Evolutionary conservation across 179 eudicot species (phyloP), one percentile per base, ranked within the genome.

Genomic region (Spinacia oleracea): DNA sequence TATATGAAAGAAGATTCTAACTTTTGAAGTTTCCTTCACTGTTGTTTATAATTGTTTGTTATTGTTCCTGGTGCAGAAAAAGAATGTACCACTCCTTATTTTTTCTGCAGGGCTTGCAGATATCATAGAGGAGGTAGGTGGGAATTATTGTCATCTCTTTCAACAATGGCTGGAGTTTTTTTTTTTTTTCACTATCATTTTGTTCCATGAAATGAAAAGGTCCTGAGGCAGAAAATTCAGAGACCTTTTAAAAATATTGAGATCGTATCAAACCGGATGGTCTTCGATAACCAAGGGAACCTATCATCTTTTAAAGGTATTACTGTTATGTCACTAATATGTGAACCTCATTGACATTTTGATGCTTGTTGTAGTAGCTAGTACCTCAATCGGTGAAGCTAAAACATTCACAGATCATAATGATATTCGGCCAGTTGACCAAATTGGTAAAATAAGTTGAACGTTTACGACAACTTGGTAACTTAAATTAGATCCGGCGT

Each of bases 61-160:
- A n/a, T 45, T 77, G 51, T 83, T 67, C 56, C 31, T 73, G 60
- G 50, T 70, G 85, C 93, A 94, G 98, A 88, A 87, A 83, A 89
- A 80, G 76, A 85, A 87, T 81, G 91, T 91, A 78, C 98, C 97
- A 55, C 88, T 92, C 80, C 93, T 94, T 64, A 89, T 94, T 81
- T 94, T 94, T 83, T 94, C 98, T 69, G 98, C 98, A 40, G 98
- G 98, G 68, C 90, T 94, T 73, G 98, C 98, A 6, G 98, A 94
- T 86, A 89, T 94, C 51, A 94, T 94, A 55, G 98, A 92, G 81
- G 98, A 94, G 97, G 98, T 90, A 79, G 46, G 56, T 25, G 8
- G 27, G 64, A 67, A 9, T 60, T 48, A 34, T 69, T 35, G 70
- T 42, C 55, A 5, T 48, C 48, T 29, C 18, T 45, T 66, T 77